phyloP scores from a whole-genome alignment of 345 rosid genomes.

The Eucalyptus guilfoylei region DNA sequence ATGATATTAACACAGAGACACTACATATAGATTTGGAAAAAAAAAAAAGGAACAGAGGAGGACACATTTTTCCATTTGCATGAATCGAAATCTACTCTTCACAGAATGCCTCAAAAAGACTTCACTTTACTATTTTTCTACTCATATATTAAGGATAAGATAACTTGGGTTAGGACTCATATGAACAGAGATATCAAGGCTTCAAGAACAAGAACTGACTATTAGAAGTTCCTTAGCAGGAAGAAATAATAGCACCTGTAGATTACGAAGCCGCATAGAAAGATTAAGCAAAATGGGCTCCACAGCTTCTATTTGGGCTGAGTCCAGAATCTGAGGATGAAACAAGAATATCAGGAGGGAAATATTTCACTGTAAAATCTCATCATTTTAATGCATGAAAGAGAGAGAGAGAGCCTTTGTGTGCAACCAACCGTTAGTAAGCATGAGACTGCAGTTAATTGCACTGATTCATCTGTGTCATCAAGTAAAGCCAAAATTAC shows the following conservation, averaged over 20 bases:
- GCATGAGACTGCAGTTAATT: slow-evolving; percentile 88
- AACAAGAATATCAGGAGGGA: not conserved
- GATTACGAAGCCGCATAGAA: slow-evolving; percentile 79
- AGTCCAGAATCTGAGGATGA: slow-evolving; percentile 49
- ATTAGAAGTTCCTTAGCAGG: not conserved
- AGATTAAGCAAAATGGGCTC: slow-evolving; percentile 80
- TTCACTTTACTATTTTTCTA: not conserved
- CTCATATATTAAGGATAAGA: not conserved
- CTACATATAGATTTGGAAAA: not conserved
- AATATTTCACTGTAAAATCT: not conserved
- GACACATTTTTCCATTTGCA: not conserved
- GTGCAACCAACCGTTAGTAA: slow-evolving; percentile 46
- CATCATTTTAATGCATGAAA: not conserved
- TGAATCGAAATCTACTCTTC: not conserved
- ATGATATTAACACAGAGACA: not conserved
- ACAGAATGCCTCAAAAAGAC: not conserved
- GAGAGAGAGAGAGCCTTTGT: not conserved
- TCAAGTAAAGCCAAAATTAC: slow-evolving; percentile 87
- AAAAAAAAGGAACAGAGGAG: not conserved
- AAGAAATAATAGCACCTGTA: slow-evolving; percentile 37
- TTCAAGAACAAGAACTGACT: not conserved
- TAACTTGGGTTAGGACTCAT: not conserved
- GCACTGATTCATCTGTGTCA: slow-evolving; percentile 83
- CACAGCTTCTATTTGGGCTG: slow-evolving; percentile 74
- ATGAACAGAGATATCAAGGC: not conserved